Base-by-base conservation (phyloP, 805 yeast genomes). In the Cyberlindnera mississippiensis region DNA sequence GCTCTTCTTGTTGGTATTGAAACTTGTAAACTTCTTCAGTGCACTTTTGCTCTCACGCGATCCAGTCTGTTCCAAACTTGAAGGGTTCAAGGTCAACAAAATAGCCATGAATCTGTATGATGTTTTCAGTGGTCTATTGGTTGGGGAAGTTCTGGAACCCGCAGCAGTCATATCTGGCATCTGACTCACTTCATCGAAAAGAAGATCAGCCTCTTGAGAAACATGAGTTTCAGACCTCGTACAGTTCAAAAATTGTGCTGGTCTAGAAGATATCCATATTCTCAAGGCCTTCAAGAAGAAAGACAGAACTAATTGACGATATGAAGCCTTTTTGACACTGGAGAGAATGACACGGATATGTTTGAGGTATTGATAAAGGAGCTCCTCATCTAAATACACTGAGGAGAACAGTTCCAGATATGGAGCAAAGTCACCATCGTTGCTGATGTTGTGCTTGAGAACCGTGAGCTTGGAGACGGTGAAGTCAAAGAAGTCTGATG, bases 241-340 rank as follows among this genome's bases (percentile, higher is more conserved):
- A 18, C 51, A 49, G 19, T 55, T 57, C 14, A 68, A 38, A 44
- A 64, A 76, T 38, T 77, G 79, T 5, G 50, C 40, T 0, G 81
- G 73, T 47, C 77, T 64, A 11, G 76, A 64, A 41, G 70, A 53
- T 3, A 74, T 63, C 84, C 85, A 80, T 31, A 64, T 59, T 44
- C 64, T 61, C 7, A 77, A 48, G 3, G 76, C 58, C 37, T 69
- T 68, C n/a, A 76, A 55, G 34, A 77, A 64, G 45, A 68, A 76
- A 32, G 67, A 61, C 33, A 75, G 60, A 8, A 76, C 46, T 16
- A 75, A 41, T 46, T 68, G 69, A 40, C 71, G 71, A 45, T 75
- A 78, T 1, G 74, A 60, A 4, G 71, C 66, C 48, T 70, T 69
- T 44, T 65, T 68, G 14, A 72, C 57, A 3, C 64, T 44, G 12